Percentiles rank a stretch among this genome's conserved stretches.
These are phyloP conservation scores for Cystofilobasidium bisporidii DNA, from an alignment of 768 basidiomycete genomes.

Conservation along the genomic window DNA sequence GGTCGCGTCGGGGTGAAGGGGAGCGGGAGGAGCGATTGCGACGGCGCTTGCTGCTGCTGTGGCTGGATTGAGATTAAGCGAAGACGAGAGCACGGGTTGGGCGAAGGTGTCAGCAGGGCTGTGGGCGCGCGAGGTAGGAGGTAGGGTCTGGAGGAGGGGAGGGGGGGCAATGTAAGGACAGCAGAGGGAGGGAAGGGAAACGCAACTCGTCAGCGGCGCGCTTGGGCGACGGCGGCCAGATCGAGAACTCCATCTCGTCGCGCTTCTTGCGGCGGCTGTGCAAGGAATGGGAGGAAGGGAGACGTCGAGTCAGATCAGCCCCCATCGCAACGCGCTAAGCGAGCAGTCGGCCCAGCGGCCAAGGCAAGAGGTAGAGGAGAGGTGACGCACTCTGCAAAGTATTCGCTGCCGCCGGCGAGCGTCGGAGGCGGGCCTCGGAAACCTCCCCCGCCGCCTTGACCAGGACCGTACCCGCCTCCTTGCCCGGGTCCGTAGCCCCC, in stretches of 20 bases:
- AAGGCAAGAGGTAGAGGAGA: no score
- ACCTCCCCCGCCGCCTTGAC: not conserved
- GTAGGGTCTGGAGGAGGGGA: not conserved
- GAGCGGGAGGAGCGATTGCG: no score
- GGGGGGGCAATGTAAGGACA: not conserved
- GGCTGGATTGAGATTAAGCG: no score
- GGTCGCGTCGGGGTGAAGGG: no score
- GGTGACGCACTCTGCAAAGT: conserved; percentile 14
- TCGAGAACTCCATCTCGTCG: conserved; percentile 12
- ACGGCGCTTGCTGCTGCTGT: no score
- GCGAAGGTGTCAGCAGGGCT: no score
- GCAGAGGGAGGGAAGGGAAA: not conserved
- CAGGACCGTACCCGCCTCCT: no score
- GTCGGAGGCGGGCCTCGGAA: not conserved
- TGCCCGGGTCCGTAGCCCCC: no score
- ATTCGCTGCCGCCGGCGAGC: conserved; percentile 3
- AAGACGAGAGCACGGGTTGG: no score
- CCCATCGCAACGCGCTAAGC: no score
- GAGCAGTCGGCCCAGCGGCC: not conserved
- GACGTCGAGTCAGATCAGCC: not conserved
- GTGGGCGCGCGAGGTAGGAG: no score
- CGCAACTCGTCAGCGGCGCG: conserved; percentile 22
- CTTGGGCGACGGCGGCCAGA: conserved; percentile 28
- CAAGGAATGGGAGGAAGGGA: conserved; percentile 1
- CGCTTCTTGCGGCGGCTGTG: conserved; percentile 24